Base-by-base conservation (phyloP, 1,284 basidiomycete genomes). In the Leccinum pachyderme region DNA sequence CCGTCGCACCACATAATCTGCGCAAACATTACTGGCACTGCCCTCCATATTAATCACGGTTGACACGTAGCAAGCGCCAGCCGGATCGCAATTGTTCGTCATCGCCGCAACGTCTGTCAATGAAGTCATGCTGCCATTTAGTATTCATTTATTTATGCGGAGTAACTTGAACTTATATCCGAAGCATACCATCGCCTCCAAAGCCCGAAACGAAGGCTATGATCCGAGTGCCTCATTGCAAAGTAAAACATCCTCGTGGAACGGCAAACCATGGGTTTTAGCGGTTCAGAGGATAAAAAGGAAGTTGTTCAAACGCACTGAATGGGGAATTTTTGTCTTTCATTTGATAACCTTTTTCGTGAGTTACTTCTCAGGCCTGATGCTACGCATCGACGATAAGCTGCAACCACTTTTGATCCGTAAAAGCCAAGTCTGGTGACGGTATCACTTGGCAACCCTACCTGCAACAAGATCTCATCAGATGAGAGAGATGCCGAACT, bases 61-160 rank as follows among this genome's bases (percentile, higher is more conserved):
- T 52, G 54, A 51, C 49, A 52, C 11, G 48, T 46, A 24, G 25
- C 44, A 53, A 44, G 49, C 31, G 43, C 51, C 8, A 31, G 35
- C 18, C 18, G 27, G 9, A 13, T 33, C 27, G 28, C 52, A 28
- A 49, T 61, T 46, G 39, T 44, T 15, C 11, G 13, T 22, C 41
- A 52, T 56, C 52, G 46, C 52, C 28, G 35, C 37, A 29, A 29
- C 28, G 52, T 51, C 52, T 39, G 37, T 22, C 37, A 39, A 12
- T 39, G 9, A 18, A 39, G 37, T 39, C 37, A 22, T 24, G 32
- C 39, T 32, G 47, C 9, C 35, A 39, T 39, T 39, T 3, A 22
- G 18, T n/a, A 7, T 39, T 31, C 8, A 4, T 43, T 47, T 15
- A 45, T 37, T 31, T 50, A 29, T 24, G 39, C 47, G 47, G 43